Evolutionary conservation across 805 yeast genomes (phyloP).

Genomic region (Metschnikowia matae): DNA sequence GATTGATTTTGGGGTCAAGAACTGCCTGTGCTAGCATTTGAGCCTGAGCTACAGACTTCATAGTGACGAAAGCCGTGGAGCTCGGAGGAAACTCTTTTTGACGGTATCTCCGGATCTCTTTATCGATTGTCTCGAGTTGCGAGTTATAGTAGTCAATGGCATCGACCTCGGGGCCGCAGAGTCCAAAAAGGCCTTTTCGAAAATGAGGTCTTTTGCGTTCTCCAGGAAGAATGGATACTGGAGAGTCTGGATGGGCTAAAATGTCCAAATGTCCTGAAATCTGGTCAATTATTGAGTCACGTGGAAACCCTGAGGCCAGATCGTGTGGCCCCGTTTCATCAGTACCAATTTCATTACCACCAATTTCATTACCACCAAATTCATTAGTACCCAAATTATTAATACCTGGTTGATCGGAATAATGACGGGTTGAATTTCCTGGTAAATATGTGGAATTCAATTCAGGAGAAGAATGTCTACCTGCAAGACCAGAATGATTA

Average conservation of each 20-base stretch:
- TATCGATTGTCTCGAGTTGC: conserved; percentile 65
- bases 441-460: too few relatives aligned
- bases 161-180: conserved; percentile 69
- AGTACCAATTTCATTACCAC: background rate
- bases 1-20: conserved; percentile 82
- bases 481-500: too few relatives aligned
- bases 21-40: conserved; percentile 97
- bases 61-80: conserved; percentile 88
- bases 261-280: conserved; percentile 24
- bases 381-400: background rate
- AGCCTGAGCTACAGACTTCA: conserved; percentile 93
- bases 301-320: background rate
- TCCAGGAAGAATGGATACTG: conserved; percentile 25
- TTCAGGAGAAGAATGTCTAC: too few relatives aligned
- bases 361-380: too few relatives aligned
- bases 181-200: conserved; percentile 55
- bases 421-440: background rate
- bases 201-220: conserved; percentile 54
- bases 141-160: conserved; percentile 75
- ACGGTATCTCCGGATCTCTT: conserved; percentile 62
- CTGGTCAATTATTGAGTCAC: conserved; percentile 22
- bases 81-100: conserved; percentile 71
- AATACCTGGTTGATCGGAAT: background rate
- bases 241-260: conserved; percentile 3
- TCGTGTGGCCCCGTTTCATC: background rate